Conservation (phyloP, 2,329 filamentous ascomycete species). For the Hymenoscyphus infarciens region DNA sequence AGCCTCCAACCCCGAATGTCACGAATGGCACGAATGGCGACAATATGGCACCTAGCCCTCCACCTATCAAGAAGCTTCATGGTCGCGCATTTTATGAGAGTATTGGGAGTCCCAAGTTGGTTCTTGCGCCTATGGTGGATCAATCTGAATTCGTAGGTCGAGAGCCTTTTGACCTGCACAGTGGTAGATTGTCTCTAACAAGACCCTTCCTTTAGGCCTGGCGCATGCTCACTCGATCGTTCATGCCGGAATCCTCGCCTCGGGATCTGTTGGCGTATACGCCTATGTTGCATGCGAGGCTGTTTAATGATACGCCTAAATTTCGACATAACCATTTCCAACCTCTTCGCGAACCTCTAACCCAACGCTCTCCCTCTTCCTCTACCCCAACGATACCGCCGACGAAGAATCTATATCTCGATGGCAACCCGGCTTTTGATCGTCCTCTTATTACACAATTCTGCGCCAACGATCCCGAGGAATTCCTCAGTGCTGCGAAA, state of each 20-base stretch:
- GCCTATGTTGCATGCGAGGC: constrained; percentile 91
- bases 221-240: constrained; percentile 94
- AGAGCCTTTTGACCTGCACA: neutral
- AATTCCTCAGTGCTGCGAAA: constrained; percentile 73
- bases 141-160: constrained; percentile 88
- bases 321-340: constrained; percentile 83
- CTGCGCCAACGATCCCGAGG: constrained; percentile 83
- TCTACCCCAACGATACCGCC: constrained; percentile 26
- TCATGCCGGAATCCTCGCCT: constrained; percentile 65
- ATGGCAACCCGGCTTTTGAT: constrained; percentile 82
- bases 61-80: constrained; percentile 56
- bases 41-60: neutral
- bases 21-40: constrained; percentile 6
- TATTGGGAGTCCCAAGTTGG: constrained; percentile 83
- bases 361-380: neutral
- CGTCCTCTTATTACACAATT: constrained; percentile 94
- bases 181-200: neutral
- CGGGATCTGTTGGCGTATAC: constrained; percentile 78
- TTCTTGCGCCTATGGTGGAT: constrained; percentile 97
- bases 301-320: constrained; percentile 73
- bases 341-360: constrained; percentile 39
- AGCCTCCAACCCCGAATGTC: neutral
- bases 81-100: constrained; percentile 93
- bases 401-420: constrained; percentile 56
- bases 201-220: constrained; percentile 64